A percentile compares a stretch with the other conserved stretches of the same genome.
Conservation (phyloP, 345 rosid genomes). For the Leavenworthia alabamica region DNA sequence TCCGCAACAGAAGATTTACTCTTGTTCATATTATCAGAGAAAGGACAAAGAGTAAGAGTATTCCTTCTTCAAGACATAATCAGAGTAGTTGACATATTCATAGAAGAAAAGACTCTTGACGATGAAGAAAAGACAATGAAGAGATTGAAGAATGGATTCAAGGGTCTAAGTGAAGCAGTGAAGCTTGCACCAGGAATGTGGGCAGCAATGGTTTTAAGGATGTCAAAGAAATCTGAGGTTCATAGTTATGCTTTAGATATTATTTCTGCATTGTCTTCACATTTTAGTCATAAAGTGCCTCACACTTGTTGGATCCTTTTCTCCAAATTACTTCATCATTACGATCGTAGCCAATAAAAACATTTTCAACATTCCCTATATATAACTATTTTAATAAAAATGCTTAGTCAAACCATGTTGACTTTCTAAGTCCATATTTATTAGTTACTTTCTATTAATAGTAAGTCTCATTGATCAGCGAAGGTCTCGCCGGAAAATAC, state of each 20-base stretch:
- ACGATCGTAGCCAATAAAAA: neutral
- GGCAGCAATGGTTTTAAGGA: constrained; percentile 63
- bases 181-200: constrained; percentile 77
- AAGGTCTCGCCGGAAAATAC: constrained; percentile 3
- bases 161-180: constrained; percentile 47
- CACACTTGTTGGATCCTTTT: constrained; percentile 51
- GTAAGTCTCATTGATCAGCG: neutral
- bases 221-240: constrained; percentile 54
- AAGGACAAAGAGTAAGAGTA: constrained; percentile 72
- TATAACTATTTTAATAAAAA: too few relatives aligned
- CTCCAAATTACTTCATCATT: constrained; percentile 59
- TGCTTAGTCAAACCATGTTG: neutral
- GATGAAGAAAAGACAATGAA: constrained; percentile 42
- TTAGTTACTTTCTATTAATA: constrained; percentile 15
- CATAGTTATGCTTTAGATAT: constrained; percentile 50
- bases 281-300: constrained; percentile 46
- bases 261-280: constrained; percentile 43
- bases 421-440: neutral
- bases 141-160: constrained; percentile 56
- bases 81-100: constrained; percentile 51
- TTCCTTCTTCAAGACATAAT: constrained; percentile 75
- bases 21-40: constrained; percentile 67
- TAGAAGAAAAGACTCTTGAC: constrained; percentile 44
- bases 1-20: constrained; percentile 89
- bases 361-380: too few relatives aligned